Evolutionary conservation across 1,139 yeast genomes (phyloP), one percentile per base, ranked within the genome.

Genomic region (Taphrina flavorubra): DNA sequence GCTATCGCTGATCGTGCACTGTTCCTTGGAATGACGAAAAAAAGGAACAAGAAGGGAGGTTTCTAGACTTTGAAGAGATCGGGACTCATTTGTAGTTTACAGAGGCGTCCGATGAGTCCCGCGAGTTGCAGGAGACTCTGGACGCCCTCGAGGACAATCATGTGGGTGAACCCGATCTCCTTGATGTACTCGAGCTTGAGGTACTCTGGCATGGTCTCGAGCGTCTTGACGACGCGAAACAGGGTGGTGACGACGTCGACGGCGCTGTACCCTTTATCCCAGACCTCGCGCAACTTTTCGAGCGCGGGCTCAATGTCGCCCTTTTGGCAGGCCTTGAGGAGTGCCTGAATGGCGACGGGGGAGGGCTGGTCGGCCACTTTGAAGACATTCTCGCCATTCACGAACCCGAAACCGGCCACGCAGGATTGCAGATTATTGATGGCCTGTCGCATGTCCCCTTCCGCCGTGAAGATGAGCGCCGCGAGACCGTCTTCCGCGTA

Each of bases 401-500:
- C 97, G 72, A 90, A 84, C 1, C 90, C 94, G 79, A 92, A 92
- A 0, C 99, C 99, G 0, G 97, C 92, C 39, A 88, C 95, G 0
- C 98, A 92, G 76, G 96, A 88, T 76, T 94, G 99, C 70, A 94
- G 78, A 77, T 94, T 94, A 76, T 95, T 95, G 65, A 95, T 85
- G 0, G 99, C 99, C 78, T 94, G 99, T 79, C 99, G 85, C 99
- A 95, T 94, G 77, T 94, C 99, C 69, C 99, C 99, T 77, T 94
- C 99, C 0, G 97, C 96, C 0, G 97, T 89, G 79, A 94, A 94
- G n/a, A 95, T 86, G 71, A 94, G 82, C 0, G 99, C 99, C 74
- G 92, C 92, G 51, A 94, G 80, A 0, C 99, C 99, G 77, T 91
- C 97, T 71, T 92, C 90, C 47, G 94, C 86, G 77, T 86, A 90